Evolutionary conservation across 805 yeast genomes (phyloP).

Genomic region (Candida saitoana): DNA sequence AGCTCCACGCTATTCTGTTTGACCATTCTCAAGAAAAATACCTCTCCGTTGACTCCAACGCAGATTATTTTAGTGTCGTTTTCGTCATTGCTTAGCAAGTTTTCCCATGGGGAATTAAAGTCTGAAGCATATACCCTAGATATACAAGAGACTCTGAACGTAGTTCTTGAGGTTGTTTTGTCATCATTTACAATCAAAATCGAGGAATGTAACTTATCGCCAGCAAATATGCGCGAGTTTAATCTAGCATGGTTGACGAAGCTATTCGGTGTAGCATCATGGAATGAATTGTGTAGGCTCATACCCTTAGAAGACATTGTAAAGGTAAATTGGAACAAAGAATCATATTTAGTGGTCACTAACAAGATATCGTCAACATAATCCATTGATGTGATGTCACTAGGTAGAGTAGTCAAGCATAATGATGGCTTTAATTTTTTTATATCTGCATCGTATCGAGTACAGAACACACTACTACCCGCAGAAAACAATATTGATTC

Average conservation of each 20-base stretch:
- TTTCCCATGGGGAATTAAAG: conserved; percentile 20
- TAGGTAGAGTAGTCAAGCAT: conserved; percentile 22
- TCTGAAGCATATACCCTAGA: conserved; percentile 28
- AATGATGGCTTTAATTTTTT: conserved; percentile 28
- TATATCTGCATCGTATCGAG: conserved; percentile 29
- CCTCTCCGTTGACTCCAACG: conserved; percentile 38
- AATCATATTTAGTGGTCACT: conserved; percentile 33
- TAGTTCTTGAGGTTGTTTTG: conserved; percentile 5
- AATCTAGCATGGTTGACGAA: conserved; percentile 27
- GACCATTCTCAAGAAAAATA: conserved; percentile 17
- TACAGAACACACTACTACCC: conserved; percentile 25
- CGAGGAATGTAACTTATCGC: conserved; percentile 35
- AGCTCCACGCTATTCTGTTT: conserved; percentile 12
- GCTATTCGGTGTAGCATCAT: conserved; percentile 32
- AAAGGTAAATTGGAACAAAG: conserved; percentile 27
- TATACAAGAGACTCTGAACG: conserved; percentile 23
- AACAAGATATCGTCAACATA: conserved; percentile 15
- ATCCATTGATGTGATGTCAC: conserved; percentile 25
- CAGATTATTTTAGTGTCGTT: conserved; percentile 14
- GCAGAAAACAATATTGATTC: conserved; percentile 30
- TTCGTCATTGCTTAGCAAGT: conserved; percentile 1
- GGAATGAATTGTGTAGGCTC: conserved; percentile 11
- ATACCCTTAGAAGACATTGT: conserved; percentile 1
- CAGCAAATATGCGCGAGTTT: conserved; percentile 21
- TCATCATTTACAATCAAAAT: conserved; percentile 21